These are phyloP conservation scores for Xanthoparmelia taractica DNA, from an alignment of 495 filamentous ascomycete species.

Conservation along the genomic window DNA sequence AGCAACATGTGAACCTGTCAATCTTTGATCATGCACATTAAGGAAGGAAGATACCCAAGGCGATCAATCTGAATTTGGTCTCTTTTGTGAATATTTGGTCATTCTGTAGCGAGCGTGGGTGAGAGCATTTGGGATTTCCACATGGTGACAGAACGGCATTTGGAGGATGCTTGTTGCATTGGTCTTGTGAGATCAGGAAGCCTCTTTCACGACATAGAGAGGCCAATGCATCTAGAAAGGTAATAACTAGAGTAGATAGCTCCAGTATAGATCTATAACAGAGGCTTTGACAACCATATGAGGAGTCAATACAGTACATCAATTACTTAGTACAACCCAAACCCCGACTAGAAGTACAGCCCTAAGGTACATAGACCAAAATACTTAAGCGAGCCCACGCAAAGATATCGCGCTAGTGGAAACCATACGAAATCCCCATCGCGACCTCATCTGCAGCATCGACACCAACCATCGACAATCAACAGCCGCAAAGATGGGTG, in stretches of 20 bases:
- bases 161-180: neutral
- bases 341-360: conserved; percentile 3
- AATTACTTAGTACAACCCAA: too few relatives aligned
- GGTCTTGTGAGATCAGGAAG: conserved; percentile 3
- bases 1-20: neutral
- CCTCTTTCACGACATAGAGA: neutral
- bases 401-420: conserved; percentile 15
- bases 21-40: conserved; percentile 5
- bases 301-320: too few relatives aligned
- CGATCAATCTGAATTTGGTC: neutral
- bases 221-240: neutral
- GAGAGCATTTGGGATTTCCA: neutral
- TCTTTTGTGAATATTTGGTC: neutral
- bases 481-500: conserved; percentile 23
- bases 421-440: conserved; percentile 13
- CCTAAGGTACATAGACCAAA: conserved; percentile 7
- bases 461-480: conserved; percentile 13
- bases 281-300: neutral
- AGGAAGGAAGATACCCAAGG: conserved; percentile 12
- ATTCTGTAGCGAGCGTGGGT: neutral
- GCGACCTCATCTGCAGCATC: conserved; percentile 10
- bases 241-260: conserved; percentile 1
- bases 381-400: conserved; percentile 21
- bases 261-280: neutral
- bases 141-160: conserved; percentile 4